Evolutionary conservation across 148 eudicot genomes (phyloP), one percentile per base, ranked within the genome.

Genomic region (Chenopodium formosanum): DNA sequence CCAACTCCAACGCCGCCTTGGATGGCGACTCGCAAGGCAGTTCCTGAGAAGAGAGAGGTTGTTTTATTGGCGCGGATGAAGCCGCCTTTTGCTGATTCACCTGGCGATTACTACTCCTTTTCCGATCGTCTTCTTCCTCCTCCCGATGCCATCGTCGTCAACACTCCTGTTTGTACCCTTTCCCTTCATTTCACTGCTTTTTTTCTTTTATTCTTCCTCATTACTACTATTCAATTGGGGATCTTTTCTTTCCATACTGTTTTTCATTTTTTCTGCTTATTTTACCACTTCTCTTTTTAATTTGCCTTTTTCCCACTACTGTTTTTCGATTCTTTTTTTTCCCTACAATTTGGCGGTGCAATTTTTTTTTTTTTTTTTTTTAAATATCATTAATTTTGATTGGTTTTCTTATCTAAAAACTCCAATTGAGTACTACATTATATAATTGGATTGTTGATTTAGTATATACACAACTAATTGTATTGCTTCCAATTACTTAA

Each of bases 51-150:
- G 75, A 87, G 92, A 3, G 91, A 90, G 19, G 1, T 29, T 86
- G 84, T 87, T 64, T 85, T 90, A 0, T 88, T 90, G 75, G 74
- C 91, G n/a, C 78, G 92, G 48, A 84, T 89, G 87, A 94, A 89
- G 83, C 92, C 97, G 85, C 93, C 96, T 32, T 83, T 87, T 82
- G 88, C 88, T 20, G 14, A 23, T 1, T n/a, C 66, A 1, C 66
- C 66, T 62, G 66, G 66, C 2, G 94, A 95, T 80, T 91, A 95
- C 83, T 94, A 91, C 84, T 91, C 88, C 78, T 95, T 95, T 79
- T 79, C 93, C 80, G 71, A 63, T 47, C 79, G 58, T 47, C 71
- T 50, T 25, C 76, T 78, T 9, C 77, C 77, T 74, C 83, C 63
- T 10, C 53, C 92, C 0, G 92, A 89, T 75, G 88, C 86, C 31